phyloP scores from a whole-genome alignment of 106 monocot species.

The Dioscorea dumetorum region DNA sequence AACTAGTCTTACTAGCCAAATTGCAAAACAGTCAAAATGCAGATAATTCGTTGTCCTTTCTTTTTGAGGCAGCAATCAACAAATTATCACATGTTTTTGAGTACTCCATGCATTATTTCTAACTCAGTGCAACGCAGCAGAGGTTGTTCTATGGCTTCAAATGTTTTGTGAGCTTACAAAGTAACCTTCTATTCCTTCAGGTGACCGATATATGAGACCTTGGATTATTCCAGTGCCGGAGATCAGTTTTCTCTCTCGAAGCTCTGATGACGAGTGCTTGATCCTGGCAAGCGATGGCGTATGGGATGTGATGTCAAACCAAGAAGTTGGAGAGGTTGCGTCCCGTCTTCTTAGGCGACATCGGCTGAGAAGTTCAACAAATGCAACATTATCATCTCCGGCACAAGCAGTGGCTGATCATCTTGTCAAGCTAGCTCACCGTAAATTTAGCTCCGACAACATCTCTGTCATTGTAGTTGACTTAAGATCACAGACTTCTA shows the following conservation, averaged over 20 bases:
- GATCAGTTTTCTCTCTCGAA: conserved; percentile 17
- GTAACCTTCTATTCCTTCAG: conserved; percentile 8
- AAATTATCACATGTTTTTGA: too few species aligned
- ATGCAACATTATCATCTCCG: conserved; percentile 6
- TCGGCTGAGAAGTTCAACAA: conserved; percentile 15
- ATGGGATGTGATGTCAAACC: conserved; percentile 31
- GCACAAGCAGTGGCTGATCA: conserved; percentile 21
- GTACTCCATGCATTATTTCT: too few species aligned
- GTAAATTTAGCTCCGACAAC: conserved; percentile 22
- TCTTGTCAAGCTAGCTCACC: conserved; percentile 6
- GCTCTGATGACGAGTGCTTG: conserved; percentile 33
- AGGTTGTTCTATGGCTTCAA: too few species aligned
- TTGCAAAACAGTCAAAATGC: too few species aligned
- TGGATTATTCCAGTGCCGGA: conserved; percentile 41
- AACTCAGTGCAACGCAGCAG: too few species aligned
- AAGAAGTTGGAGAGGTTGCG: conserved; percentile 22
- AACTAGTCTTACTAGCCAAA: too few species aligned
- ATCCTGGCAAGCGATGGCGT: conserved; percentile 35
- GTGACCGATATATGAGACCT: conserved; percentile 41
- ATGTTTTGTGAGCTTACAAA: background rate
- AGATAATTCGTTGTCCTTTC: too few species aligned
- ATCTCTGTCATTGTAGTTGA: conserved; percentile 27
- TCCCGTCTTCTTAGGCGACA: conserved; percentile 23
- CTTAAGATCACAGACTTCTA: conserved; percentile 13
- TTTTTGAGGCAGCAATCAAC: too few species aligned